These are phyloP conservation scores for Spiraea crenata DNA, from an alignment of 331 rosid genomes.

Conservation along the genomic window DNA sequence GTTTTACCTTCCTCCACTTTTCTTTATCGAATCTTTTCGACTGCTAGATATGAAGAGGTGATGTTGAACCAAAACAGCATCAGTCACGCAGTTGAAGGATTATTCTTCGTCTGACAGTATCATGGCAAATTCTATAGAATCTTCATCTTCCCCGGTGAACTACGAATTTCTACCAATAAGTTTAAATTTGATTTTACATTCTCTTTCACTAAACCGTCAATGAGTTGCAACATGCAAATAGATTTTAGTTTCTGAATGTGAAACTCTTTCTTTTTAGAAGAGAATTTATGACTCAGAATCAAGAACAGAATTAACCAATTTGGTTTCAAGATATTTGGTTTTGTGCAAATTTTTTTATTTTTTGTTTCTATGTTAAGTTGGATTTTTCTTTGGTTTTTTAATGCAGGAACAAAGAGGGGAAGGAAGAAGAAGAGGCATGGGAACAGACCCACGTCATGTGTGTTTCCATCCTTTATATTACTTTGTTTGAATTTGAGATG, in stretches of 20 bases:
- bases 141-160: constrained; percentile 5
- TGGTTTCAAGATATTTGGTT: neutral
- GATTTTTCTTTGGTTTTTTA: neutral
- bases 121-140: neutral
- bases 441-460: neutral
- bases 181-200: neutral
- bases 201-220: neutral
- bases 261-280: neutral
- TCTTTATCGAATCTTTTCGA: neutral
- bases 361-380: neutral
- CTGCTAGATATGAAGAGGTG: neutral
- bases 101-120: neutral
- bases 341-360: neutral
- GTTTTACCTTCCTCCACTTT: neutral
- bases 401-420: neutral
- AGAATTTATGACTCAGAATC: neutral
- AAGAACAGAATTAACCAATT: neutral
- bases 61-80: neutral
- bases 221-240: neutral
- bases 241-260: neutral
- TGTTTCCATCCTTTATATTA: neutral
- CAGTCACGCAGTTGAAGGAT: neutral
- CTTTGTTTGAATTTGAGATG: neutral
- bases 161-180: neutral
- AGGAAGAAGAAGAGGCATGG: constrained; percentile 2